Conservation (phyloP, 2,329 filamentous ascomycete species). For the Monascus ruber region DNA sequence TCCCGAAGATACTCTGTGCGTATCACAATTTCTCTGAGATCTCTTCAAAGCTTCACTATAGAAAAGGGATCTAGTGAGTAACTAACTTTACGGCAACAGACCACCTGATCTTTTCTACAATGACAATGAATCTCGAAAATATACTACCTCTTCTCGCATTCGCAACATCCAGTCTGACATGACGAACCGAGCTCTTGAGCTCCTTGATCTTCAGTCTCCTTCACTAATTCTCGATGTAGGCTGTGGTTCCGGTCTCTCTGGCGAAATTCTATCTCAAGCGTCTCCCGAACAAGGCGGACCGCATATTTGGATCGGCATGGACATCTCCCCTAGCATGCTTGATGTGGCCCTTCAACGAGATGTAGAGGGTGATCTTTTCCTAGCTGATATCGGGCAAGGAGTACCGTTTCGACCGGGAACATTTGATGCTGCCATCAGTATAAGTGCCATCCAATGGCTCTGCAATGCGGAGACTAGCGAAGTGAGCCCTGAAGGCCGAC, state of each 20-base stretch:
- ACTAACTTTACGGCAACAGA: constrained; percentile 37
- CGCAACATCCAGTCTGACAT: constrained; percentile 90
- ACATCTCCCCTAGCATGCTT: constrained; percentile 93
- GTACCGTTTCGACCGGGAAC: constrained; percentile 84
- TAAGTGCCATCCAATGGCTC: constrained; percentile 95
- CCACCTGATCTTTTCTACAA: constrained; percentile 97
- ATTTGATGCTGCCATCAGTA: constrained; percentile 91
- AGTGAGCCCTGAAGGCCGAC: constrained; percentile 63
- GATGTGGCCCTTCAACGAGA: constrained; percentile 84
- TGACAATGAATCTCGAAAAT: constrained; percentile 89
- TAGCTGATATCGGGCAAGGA: constrained; percentile 91
- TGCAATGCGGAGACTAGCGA: constrained; percentile 90
- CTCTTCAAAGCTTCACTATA: constrained; percentile 1
- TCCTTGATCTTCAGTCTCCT: constrained; percentile 67
- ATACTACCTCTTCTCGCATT: constrained; percentile 92
- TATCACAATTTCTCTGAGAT: constrained; percentile 5
- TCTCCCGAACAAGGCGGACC: constrained; percentile 62
- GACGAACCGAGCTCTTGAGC: constrained; percentile 84
- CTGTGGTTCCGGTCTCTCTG: constrained; percentile 86
- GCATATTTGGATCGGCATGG: constrained; percentile 96
- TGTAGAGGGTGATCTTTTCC: constrained; percentile 83
- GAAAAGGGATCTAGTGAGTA: constrained; percentile 5
- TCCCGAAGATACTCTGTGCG: constrained; percentile 85
- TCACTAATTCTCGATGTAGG: constrained; percentile 93
- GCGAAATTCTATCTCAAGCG: constrained; percentile 77